These are phyloP conservation scores for Panus rudis DNA, from an alignment of 768 basidiomycete species.

Conservation along the genomic window DNA sequence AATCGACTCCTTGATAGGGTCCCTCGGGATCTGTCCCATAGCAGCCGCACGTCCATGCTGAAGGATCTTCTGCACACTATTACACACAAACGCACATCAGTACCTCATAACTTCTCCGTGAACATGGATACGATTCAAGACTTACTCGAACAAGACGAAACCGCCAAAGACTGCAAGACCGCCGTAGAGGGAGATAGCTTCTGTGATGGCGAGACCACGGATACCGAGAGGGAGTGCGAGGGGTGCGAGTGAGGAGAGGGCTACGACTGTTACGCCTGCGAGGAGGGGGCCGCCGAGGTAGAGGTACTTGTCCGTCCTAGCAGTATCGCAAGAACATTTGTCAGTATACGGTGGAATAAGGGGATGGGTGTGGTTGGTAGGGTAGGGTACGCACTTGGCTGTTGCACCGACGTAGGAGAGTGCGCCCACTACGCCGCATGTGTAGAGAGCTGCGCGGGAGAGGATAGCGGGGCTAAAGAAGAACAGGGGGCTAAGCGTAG, in stretches of 20 bases:
- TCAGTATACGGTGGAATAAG: background rate
- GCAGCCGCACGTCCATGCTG: slow-evolving; percentile 71
- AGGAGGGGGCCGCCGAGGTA: slow-evolving; percentile 84
- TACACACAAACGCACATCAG: background rate
- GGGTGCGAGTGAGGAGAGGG: slow-evolving; percentile 79
- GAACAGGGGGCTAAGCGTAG: slow-evolving; percentile 82
- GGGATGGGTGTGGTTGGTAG: no score
- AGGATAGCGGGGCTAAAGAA: slow-evolving; percentile 82
- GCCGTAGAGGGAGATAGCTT: slow-evolving; percentile 78
- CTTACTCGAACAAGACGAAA: slow-evolving; percentile 83
- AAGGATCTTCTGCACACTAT: slow-evolving; percentile 80
- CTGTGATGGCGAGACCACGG: slow-evolving; percentile 67
- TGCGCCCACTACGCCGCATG: slow-evolving; percentile 77
- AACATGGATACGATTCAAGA: slow-evolving; percentile 3
- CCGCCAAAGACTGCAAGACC: slow-evolving; percentile 84
- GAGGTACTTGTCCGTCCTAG: slow-evolving; percentile 69
- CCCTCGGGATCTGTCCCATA: slow-evolving; percentile 54
- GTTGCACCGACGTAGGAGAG: slow-evolving; percentile 87
- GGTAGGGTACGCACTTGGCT: slow-evolving; percentile 46
- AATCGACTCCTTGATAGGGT: slow-evolving; percentile 75
- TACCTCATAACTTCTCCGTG: background rate
- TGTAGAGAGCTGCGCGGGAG: slow-evolving; percentile 83
- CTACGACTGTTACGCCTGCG: slow-evolving; percentile 84
- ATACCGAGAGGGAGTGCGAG: slow-evolving; percentile 83
- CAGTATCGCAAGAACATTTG: slow-evolving; percentile 20